Evolutionary conservation across 441 rosid genomes (phyloP).

Genomic region (Aquilaria agallochum): DNA sequence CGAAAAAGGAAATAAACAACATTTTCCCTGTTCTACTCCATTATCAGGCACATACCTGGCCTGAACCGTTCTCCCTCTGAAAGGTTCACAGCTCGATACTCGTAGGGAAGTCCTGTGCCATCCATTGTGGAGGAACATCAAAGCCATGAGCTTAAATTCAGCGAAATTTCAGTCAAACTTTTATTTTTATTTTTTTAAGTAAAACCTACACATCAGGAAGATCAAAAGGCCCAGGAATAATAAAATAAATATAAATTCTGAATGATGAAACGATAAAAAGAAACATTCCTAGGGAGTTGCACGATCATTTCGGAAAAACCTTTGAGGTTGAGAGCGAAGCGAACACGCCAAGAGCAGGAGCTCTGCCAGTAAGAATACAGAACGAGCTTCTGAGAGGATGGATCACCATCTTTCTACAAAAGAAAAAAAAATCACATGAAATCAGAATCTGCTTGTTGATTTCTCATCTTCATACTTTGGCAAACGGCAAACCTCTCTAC

Average conservation of each 20-base stretch:
- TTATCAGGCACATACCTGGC: conserved; percentile 22
- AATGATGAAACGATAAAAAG: background rate
- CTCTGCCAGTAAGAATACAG: conserved; percentile 58
- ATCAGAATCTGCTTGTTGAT: background rate
- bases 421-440: background rate
- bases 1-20: too few species aligned
- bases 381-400: conserved; percentile 26
- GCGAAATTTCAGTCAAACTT: background rate
- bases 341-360: conserved; percentile 69
- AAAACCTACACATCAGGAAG: background rate
- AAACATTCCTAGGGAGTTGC: background rate
- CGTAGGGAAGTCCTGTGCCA: conserved; percentile 41
- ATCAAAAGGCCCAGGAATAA: background rate
- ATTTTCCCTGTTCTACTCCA: conserved; percentile 4
- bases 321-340: conserved; percentile 55
- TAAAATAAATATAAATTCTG: background rate
- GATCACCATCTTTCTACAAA: conserved; percentile 10
- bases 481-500: background rate
- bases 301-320: conserved; percentile 18
- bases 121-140: conserved; percentile 1
- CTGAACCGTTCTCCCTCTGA: conserved; percentile 36
- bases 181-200: background rate
- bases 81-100: conserved; percentile 44
- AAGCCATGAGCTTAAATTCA: background rate
- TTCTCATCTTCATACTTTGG: background rate